Base-by-base conservation (phyloP, 78 protist genomes). In the Fonticula alba region DNA sequence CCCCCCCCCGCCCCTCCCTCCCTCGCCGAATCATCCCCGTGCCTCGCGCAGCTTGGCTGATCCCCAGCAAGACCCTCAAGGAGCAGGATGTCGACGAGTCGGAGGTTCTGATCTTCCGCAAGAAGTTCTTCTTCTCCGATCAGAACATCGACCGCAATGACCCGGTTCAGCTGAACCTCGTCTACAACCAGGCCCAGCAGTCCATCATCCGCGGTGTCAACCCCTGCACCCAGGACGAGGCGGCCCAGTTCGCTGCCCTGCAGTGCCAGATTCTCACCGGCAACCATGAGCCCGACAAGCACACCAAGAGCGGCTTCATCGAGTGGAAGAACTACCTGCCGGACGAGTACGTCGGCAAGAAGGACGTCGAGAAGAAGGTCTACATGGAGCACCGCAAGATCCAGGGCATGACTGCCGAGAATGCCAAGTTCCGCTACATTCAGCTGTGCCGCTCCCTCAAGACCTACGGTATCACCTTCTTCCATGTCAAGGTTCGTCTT, bases 401-500 rank as follows among this genome's bases (percentile, higher is more conserved):
- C 32, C 27, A 50, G 43, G 83, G 83, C 40, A 64, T 74, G 80
- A 59, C 71, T 10, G 85, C 78, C 31, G 53, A 75, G 46, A 74
- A 73, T 38, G 74, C 80, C 38, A 85, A 85, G 73, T 85, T 62
- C 71, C 53, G 85, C 22, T 85, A 77, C 49, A 74, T 80, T 20
- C 85, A 80, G 75, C 58, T 80, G 24, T 72, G 82, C 33, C 74
- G 91, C 62, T 68, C 81, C 2, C 74, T 85, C 51, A 80, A 78
- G 63, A 85, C 91, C 9, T 85, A 78, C 62, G 91, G 91, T 72
- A 68, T 81, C 62, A 80, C 86, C 33, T 77, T 80, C 57, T 85
- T 85, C 83, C 33, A 33, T 43, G 82, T 73, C 20, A 72, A 64
- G 52, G 79, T 79, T 57, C 33, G 33, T 51, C 26, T 7, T 54